Base-by-base conservation (phyloP, 169 alveolate species). In the Eimeria brunetti region DNA sequence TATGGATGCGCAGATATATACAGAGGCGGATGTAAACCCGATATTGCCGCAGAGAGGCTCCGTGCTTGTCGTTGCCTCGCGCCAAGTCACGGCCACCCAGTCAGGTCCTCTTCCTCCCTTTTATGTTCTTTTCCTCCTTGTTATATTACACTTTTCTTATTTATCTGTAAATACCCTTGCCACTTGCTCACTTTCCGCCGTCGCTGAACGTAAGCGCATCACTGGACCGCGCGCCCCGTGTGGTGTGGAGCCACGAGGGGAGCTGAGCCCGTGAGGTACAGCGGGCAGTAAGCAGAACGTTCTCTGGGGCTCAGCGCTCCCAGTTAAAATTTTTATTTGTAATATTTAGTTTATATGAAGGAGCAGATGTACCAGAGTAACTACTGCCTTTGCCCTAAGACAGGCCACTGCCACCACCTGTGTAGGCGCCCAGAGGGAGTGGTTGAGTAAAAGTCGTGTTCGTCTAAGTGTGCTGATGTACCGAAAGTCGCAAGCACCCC, bases 11-110 rank as follows among this genome's bases (percentile, higher is more conserved):
- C 36, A 49, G 14, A 46, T 44, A n/a, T 44, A 16, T 46, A 78
- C 41, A 9, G 14, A 46, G 44, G 64, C 46, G 62, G 88, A 46
- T 49, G 88, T 12, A 78, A 62, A 44, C 58, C 36, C 12, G 62
- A 46, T 44, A 78, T 78, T 1, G 53, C 16, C 81, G 18, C 33
- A 38, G 53, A 71, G 81, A 36, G 51, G 16, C 81, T 33, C 81
- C 51, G 81, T 71, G 81, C 81, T 71, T 71, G 53, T 71, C 53
- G 81, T 53, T 71, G 81, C 81, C 81, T 71, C 81, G 53, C 81
- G n/a, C 53, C 51, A 51, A 71, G 30, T 33, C 81, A 71, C 81
- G 81, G 20, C 81, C 81, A 53, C 27, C 81, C 27, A 16, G 81
- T 71, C 81, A 36, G 30, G 81, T 49, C 30, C 81, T 36, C 81